These are phyloP conservation scores for Vigna trinervia DNA, from an alignment of 306 rosid genomes.

Conservation along the genomic window DNA sequence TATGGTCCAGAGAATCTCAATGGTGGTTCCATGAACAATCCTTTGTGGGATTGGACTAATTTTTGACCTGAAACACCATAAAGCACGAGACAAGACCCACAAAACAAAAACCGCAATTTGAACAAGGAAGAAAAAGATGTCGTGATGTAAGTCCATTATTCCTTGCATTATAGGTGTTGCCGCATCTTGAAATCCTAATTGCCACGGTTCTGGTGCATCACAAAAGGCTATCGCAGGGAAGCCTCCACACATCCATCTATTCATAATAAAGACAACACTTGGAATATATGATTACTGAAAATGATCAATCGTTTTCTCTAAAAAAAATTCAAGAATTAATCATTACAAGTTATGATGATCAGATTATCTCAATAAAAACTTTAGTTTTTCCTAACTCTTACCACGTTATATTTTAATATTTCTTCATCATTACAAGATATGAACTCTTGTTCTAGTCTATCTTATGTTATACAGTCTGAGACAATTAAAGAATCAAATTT, in stretches of 20 bases:
- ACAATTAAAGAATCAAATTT: neutral
- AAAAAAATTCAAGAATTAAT: neutral
- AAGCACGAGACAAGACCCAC: neutral
- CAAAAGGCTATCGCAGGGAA: neutral
- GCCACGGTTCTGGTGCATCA: conserved; percentile 9
- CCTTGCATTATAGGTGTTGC: conserved; percentile 14
- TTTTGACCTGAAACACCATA: neutral
- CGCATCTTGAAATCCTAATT: conserved; percentile 1
- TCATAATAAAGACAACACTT: neutral
- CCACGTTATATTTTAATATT: no score
- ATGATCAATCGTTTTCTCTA: neutral
- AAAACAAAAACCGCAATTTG: neutral
- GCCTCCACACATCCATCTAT: neutral
- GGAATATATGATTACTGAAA: neutral
- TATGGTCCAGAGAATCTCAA: neutral
- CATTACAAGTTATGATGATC: neutral
- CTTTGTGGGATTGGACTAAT: neutral
- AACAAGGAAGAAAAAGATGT: neutral
- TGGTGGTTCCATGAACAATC: neutral
- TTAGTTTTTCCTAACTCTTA: neutral
- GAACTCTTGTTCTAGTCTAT: neutral
- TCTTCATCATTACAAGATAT: neutral
- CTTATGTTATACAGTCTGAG: no score
- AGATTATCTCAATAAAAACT: neutral
- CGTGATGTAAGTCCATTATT: conserved; percentile 9